phyloP scores from a whole-genome alignment of 2,329 filamentous ascomycete species.

The Epichloe bromicola region DNA sequence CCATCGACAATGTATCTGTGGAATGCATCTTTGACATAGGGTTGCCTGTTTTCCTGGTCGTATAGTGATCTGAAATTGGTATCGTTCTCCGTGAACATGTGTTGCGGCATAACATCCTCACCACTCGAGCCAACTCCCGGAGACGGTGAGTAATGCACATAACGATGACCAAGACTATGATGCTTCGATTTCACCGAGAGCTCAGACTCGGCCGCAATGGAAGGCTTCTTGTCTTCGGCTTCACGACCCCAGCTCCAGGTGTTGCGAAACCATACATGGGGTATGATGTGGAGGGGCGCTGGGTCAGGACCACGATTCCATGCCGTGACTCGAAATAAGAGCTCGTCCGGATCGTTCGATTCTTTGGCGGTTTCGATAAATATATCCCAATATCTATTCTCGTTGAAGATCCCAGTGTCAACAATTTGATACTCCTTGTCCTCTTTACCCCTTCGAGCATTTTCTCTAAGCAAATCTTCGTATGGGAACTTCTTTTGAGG shows the following conservation, averaged over 20 bases:
- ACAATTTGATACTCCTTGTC: conserved; percentile 86
- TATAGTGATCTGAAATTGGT: conserved; percentile 75
- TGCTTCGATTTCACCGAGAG: conserved; percentile 68
- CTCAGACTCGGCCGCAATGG: conserved; percentile 52
- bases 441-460: conserved; percentile 58
- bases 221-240: conserved; percentile 61
- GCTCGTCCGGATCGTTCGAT: conserved; percentile 76
- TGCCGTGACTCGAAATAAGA: conserved; percentile 86
- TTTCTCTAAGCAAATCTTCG: conserved; percentile 73
- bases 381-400: conserved; percentile 92
- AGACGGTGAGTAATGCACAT: conserved; percentile 76
- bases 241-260: conserved; percentile 94
- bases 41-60: conserved; percentile 61
- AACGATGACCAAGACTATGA: conserved; percentile 67
- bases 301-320: conserved; percentile 91
- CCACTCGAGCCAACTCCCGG: conserved; percentile 69
- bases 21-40: conserved; percentile 92
- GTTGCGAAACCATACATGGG: conserved; percentile 94
- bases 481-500: conserved; percentile 88
- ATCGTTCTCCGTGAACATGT: conserved; percentile 93
- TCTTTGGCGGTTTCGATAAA: conserved; percentile 95
- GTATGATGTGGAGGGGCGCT: conserved; percentile 83
- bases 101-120: conserved; percentile 69
- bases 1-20: conserved; percentile 75
- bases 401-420: conserved; percentile 78